These are phyloP conservation scores for Epichloe uncinata DNA, from an alignment of 2,329 filamentous ascomycete genomes.

Conservation along the genomic window DNA sequence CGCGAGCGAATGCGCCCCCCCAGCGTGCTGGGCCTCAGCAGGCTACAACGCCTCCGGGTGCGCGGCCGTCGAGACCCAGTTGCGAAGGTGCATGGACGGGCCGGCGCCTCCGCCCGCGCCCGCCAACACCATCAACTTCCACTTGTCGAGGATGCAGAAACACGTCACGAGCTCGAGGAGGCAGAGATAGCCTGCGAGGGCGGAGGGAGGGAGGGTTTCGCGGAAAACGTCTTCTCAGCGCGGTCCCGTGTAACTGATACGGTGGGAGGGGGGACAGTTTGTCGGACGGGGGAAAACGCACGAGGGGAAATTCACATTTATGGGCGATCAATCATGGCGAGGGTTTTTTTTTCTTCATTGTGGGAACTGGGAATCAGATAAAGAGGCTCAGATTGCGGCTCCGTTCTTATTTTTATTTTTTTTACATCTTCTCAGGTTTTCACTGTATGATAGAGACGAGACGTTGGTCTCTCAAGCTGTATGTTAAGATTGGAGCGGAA, in stretches of 20 bases:
- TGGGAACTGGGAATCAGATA: background rate
- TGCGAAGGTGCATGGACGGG: slow-evolving; percentile 67
- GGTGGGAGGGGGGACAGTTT: no score
- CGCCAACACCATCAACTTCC: slow-evolving; percentile 83
- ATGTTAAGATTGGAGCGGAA: no score
- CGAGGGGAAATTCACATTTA: background rate
- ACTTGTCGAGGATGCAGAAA: slow-evolving; percentile 66
- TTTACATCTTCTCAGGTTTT: no score
- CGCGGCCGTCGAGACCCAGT: slow-evolving; percentile 42
- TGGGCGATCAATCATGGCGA: background rate
- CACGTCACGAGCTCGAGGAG: slow-evolving; percentile 41
- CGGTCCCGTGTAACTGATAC: no score
- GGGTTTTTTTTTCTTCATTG: background rate
- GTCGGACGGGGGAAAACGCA: no score
- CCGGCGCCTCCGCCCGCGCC: slow-evolving; percentile 36
- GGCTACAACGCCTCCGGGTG: slow-evolving; percentile 53
- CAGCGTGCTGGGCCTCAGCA: slow-evolving; percentile 75
- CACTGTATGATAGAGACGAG: no score
- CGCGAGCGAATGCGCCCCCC: no score
- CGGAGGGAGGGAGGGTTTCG: no score
- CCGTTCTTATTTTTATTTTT: no score
- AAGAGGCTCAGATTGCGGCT: no score
- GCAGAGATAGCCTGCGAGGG: slow-evolving; percentile 14
- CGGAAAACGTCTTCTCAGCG: no score
- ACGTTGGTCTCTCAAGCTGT: no score